Evolutionary conservation across 2,329 filamentous ascomycete species (phyloP).

Genomic region (Sodiomyces alkalinus): DNA sequence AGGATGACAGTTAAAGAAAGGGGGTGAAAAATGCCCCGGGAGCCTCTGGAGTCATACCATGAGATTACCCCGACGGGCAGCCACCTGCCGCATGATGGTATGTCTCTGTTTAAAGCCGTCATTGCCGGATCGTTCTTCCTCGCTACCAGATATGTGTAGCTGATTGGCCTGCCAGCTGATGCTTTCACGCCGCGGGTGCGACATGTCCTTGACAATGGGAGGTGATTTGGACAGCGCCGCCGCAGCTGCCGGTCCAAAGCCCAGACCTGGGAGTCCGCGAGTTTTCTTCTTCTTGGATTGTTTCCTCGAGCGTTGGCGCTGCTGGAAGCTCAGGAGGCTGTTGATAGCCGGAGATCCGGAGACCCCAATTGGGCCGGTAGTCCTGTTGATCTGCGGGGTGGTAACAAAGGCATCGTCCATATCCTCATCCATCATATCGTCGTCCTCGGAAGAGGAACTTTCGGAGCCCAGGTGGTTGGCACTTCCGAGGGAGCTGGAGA

Average conservation of each 20-base stretch:
- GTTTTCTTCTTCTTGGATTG: slow-evolving; percentile 40
- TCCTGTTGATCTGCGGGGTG: slow-evolving; percentile 64
- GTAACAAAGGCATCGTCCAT: slow-evolving; percentile 69
- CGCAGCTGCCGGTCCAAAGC: slow-evolving; percentile 27
- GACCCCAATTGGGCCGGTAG: slow-evolving; percentile 29
- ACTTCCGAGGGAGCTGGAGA: slow-evolving; percentile 69
- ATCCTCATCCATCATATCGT: slow-evolving; percentile 56
- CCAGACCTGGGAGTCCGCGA: slow-evolving; percentile 31
- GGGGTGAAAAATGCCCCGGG: neutral
- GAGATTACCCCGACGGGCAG: slow-evolving; percentile 78
- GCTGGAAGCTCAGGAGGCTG: slow-evolving; percentile 69
- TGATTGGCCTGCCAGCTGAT: slow-evolving; percentile 85
- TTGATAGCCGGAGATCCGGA: slow-evolving; percentile 55
- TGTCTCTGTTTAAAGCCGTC: slow-evolving; percentile 28
- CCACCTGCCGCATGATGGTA: slow-evolving; percentile 66
- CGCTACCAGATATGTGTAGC: slow-evolving; percentile 66
- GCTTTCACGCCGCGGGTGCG: slow-evolving; percentile 61
- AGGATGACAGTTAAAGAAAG: too few relatives aligned
- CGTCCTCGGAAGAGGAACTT: slow-evolving; percentile 60
- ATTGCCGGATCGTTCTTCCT: slow-evolving; percentile 54
- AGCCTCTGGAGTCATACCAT: slow-evolving; percentile 58
- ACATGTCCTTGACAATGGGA: slow-evolving; percentile 32
- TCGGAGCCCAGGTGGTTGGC: slow-evolving; percentile 60
- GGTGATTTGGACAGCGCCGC: slow-evolving; percentile 53
- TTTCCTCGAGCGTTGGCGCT: slow-evolving; percentile 59